Base-by-base conservation (phyloP, 306 rosid genomes). In the Abrus precatorius region DNA sequence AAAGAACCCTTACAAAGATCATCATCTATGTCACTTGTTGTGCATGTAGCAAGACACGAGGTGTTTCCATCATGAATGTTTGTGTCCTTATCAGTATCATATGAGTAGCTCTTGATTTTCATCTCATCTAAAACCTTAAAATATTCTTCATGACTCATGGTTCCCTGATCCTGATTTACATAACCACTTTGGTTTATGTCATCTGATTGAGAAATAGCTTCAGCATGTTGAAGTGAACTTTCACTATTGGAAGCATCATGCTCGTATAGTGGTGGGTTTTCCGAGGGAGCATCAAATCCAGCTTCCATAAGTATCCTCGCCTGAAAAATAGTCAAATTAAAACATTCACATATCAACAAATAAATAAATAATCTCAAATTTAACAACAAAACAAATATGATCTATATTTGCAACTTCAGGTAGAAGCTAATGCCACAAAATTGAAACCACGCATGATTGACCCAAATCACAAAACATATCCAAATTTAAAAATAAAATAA, bases 31-130 rank as follows among this genome's bases (percentile, higher is more conserved):
- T 92, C 97, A 33, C 92, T 89, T 8, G 90, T 80, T 45, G 99
- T 90, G 85, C 97, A 93, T 2, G 99, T 95, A 65, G 99, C 99
- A 8, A 88, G 85, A 85, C 97, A 95, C 61, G 99, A 95, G 6
- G 91, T 50, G 54, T 91, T 87, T 47, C 95, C 97, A 56, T 92
- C 97, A 0, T 85, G 77, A 47, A 84, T 38, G 75, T 75, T 79
- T 9, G 88, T 75, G 33, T 94, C 99, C 86, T 89, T 85, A 28
- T 91, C 97, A 14, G 80, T 61, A 36, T 83, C 97, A 75, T 84
- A 85, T 9, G 56, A 8, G 47, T 73, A 68, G 57, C 74, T 70
- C 83, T 87, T 89, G 49, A 87, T 85, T 83, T 95, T 95, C 54
- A 92, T 60, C 87, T 89, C 98, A 57, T 90, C 97, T 32, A 92